phyloP scores from a whole-genome alignment of 2,329 filamentous ascomycete species.

The Xylaria multiplex region DNA sequence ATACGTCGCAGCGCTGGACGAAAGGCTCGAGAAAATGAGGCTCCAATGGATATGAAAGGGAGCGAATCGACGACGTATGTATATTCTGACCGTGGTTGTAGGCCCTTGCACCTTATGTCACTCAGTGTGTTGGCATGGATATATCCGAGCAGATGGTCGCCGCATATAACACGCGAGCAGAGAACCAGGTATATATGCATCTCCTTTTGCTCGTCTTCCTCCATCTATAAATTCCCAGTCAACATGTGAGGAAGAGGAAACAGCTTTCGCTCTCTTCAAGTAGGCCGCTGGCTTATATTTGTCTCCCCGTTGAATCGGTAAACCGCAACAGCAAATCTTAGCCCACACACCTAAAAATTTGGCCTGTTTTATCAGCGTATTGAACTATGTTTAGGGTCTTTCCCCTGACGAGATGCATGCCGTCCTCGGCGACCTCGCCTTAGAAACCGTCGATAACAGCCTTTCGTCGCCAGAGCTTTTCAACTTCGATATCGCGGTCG shows the following conservation, averaged over 20 bases:
- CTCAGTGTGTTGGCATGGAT: constrained; percentile 74
- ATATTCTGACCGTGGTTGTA: constrained; percentile 44
- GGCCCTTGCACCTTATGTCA: constrained; percentile 70
- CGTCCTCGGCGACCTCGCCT: constrained; percentile 67
- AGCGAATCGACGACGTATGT: not conserved
- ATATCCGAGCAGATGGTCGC: constrained; percentile 76
- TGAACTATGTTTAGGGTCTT: constrained; percentile 55
- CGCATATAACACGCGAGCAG: constrained; percentile 70
- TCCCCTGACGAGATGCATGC: constrained; percentile 63
- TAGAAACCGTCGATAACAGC: constrained; percentile 56
- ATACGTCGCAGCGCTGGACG: not conserved
- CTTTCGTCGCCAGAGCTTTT: constrained; percentile 71
- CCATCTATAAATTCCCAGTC: not conserved
- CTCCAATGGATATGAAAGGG: not conserved
- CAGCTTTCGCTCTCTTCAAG: no score
- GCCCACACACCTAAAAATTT: not conserved
- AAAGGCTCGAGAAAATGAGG: not conserved
- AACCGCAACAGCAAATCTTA: not conserved
- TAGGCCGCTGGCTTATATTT: not conserved
- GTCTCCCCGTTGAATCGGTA: not conserved
- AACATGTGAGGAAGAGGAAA: not conserved
- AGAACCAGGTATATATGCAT: constrained; percentile 58
- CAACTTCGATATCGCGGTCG: constrained; percentile 73
- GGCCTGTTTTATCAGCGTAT: not conserved
- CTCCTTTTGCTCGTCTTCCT: not conserved